Base-by-base conservation (phyloP, 2,329 filamentous ascomycete genomes). In the Thielaviopsis musarum region DNA sequence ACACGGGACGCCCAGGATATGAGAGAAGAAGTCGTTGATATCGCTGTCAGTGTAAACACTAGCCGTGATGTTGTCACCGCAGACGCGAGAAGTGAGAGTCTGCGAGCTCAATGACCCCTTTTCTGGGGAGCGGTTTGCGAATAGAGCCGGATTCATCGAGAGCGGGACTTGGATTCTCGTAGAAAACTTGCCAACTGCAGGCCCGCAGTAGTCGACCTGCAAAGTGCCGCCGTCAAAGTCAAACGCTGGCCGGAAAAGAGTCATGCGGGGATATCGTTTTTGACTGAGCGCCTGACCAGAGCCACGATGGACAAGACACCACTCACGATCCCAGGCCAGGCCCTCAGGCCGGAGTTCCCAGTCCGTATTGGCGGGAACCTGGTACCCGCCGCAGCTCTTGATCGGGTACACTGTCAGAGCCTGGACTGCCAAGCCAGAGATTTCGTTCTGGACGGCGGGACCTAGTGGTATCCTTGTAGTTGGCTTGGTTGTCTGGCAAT, bases 321-420 rank as follows among this genome's bases (percentile, higher is more conserved):
- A 98, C 73, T 97, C 91, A 62, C 93, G 80, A 69, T 98, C 93
- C 90, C 91, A 97, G 9, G 84, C 86, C 2, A 98, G 75, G 0
- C 93, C 93, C 72, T 96, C 90, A 7, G 79, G 75, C 59, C 80
- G 81, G 21, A 97, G 77, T 65, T 87, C 82, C 93, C 93, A 98
- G 15, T 75, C 67, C 7, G 72, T 73, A 1, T 74, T 77, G 0
- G 71, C 63, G 1, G 89, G 85, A 30, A 97, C 76, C 41, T 74
- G 74, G 69, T 86, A 95, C 0, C 87, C 87, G 17, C 83, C 87
- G 66, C 93, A 97, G 68, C 90, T 95, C 70, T 98, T 98, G 67
- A 98, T 91, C 0, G 93, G 93, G 67, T 90, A 98, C 0, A 97
- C 80, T 1, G 77, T 82, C 17, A 91, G 77, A 58, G 75, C 76